Conservation (phyloP, 257 asterid species). For the Solanum tacnaense region DNA sequence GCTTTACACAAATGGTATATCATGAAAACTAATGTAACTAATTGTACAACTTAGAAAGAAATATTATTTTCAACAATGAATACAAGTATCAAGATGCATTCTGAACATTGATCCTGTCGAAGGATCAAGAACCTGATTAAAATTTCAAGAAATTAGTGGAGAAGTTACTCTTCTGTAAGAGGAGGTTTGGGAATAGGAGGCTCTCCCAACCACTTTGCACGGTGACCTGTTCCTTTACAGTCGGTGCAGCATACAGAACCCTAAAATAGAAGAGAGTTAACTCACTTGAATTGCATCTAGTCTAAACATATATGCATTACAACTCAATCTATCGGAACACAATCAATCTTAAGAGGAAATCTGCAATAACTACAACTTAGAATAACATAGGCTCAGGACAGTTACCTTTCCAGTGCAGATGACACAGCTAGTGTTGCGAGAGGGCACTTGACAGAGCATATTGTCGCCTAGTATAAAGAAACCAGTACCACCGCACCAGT, state of each 20-base stretch:
- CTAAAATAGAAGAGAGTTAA: constrained; percentile 14
- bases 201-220: constrained; percentile 86
- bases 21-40: background rate
- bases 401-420: constrained; percentile 78
- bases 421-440: constrained; percentile 72
- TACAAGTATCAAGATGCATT: background rate
- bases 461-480: constrained; percentile 90
- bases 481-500: constrained; percentile 94
- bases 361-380: background rate
- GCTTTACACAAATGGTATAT: background rate
- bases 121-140: background rate
- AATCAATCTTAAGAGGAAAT: background rate
- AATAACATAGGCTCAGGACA: background rate
- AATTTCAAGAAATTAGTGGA: background rate
- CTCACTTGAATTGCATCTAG: background rate
- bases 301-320: background rate
- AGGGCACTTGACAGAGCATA: constrained; percentile 92
- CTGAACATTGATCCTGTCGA: background rate
- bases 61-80: background rate
- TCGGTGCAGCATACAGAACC: constrained; percentile 67
- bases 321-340: background rate
- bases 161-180: constrained; percentile 23
- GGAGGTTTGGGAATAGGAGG: constrained; percentile 63
- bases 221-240: constrained; percentile 90
- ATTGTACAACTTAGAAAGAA: background rate